These are phyloP conservation scores for Peribolospora kevripleyi DNA, from an alignment of 768 basidiomycete genomes.

Conservation along the genomic window DNA sequence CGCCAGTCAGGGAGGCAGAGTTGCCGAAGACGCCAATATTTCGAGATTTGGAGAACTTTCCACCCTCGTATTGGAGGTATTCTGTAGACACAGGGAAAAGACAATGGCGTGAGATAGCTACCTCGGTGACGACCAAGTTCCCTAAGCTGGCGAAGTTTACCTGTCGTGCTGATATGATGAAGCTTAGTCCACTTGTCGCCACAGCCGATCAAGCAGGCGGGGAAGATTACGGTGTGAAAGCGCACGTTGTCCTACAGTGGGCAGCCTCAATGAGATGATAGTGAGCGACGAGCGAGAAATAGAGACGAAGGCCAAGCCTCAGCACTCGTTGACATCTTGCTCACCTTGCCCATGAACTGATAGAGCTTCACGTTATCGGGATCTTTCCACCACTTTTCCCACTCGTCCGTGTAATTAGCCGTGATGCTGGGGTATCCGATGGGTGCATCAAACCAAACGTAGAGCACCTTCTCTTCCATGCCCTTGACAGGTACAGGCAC, in stretches of 20 bases:
- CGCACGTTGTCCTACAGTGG: conserved; percentile 30
- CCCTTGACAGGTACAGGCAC: conserved; percentile 57
- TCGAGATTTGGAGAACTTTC: conserved; percentile 94
- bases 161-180: conserved; percentile 83
- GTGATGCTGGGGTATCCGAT: conserved; percentile 96
- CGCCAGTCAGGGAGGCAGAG: conserved; percentile 73
- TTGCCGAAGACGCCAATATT: conserved; percentile 94
- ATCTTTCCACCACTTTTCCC: conserved; percentile 94
- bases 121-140: not conserved
- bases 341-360: conserved; percentile 99
- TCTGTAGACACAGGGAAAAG: conserved; percentile 27
- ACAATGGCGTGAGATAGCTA: not conserved
- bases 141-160: conserved; percentile 22
- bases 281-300: not conserved
- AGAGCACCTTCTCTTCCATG: conserved; percentile 77
- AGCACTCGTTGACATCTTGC: conserved; percentile 16
- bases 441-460: conserved; percentile 95
- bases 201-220: conserved; percentile 68
- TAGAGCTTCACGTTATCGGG: conserved; percentile 68
- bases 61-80: conserved; percentile 92
- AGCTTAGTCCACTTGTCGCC: conserved; percentile 79
- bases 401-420: conserved; percentile 74
- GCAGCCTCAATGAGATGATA: not conserved
- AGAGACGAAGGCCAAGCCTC: not conserved
- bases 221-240: conserved; percentile 92